These are phyloP conservation scores for Moringa oleifera DNA, from an alignment of 345 rosid genomes.

Conservation along the genomic window DNA sequence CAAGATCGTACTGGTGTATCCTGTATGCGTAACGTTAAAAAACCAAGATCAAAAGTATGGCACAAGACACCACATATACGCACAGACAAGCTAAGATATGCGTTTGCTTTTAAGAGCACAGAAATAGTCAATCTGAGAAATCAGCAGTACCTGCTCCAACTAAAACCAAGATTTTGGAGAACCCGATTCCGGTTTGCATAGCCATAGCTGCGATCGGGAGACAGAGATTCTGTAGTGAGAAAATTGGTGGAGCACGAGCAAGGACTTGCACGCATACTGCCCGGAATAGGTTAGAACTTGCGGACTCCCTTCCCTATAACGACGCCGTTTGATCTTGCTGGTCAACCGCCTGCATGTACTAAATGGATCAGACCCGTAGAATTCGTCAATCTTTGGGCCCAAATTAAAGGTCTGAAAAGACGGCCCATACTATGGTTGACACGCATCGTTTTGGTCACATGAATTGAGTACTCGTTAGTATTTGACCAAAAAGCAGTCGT, in stretches of 20 bases:
- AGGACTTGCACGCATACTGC: background rate
- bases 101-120: background rate
- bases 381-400: too few species aligned
- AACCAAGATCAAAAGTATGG: conserved; percentile 2
- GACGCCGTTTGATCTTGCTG: background rate
- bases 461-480: too few species aligned
- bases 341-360: background rate
- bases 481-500: too few species aligned
- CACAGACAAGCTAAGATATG: background rate
- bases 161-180: conserved; percentile 61
- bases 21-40: conserved; percentile 22
- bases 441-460: too few species aligned
- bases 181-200: conserved; percentile 69
- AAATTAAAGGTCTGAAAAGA: too few species aligned
- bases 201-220: conserved; percentile 41
- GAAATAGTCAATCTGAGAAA: conserved; percentile 1
- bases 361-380: too few species aligned
- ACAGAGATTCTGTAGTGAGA: too few species aligned
- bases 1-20: conserved; percentile 73
- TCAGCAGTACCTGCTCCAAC: conserved; percentile 74
- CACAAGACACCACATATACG: background rate
- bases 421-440: too few species aligned
- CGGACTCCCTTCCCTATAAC: background rate
- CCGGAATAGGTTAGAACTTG: too few species aligned
- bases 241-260: background rate